Evolutionary conservation across 1,284 basidiomycete species (phyloP).

Genomic region (Ceratobasidium sp.): DNA sequence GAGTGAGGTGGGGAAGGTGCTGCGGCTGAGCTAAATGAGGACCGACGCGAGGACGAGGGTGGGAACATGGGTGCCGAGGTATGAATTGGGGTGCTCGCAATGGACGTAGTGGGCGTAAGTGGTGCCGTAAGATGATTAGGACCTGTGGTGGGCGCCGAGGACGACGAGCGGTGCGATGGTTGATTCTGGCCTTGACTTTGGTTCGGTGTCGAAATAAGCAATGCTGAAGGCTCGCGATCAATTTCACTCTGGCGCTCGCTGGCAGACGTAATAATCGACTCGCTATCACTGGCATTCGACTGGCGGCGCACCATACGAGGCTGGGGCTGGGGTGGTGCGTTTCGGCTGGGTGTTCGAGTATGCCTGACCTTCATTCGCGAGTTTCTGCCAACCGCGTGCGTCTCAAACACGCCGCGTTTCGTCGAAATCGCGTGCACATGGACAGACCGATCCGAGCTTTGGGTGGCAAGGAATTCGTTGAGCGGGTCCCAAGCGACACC

Average conservation of each 20-base stretch:
- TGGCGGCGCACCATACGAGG: constrained; percentile 62
- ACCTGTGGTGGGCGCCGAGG: constrained; percentile 34
- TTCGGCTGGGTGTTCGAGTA: constrained; percentile 68
- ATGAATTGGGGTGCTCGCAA: constrained; percentile 57
- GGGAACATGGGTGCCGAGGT: constrained; percentile 66
- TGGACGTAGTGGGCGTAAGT: constrained; percentile 68
- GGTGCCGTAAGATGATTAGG: constrained; percentile 49
- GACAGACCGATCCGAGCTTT: constrained; percentile 90
- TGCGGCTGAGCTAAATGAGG: constrained; percentile 85
- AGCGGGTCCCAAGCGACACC: constrained; percentile 97
- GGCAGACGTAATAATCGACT: constrained; percentile 62
- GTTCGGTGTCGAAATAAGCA: neutral
- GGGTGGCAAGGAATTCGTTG: constrained; percentile 93
- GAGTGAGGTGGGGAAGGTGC: constrained; percentile 61
- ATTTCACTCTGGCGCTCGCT: constrained; percentile 53
- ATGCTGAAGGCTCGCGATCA: constrained; percentile 15
- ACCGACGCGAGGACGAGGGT: constrained; percentile 71
- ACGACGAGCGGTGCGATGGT: constrained; percentile 11
- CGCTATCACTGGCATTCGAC: constrained; percentile 76
- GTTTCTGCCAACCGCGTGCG: constrained; percentile 84
- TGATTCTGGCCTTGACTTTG: constrained; percentile 15
- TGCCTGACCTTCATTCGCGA: constrained; percentile 72
- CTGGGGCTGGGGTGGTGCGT: constrained; percentile 9
- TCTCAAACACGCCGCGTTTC: constrained; percentile 80
- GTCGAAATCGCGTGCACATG: constrained; percentile 83